Evolutionary conservation across 176 grass and related monocot species (phyloP), one percentile per base, ranked within the genome.

Genomic region (Phoenix roebelenii): DNA sequence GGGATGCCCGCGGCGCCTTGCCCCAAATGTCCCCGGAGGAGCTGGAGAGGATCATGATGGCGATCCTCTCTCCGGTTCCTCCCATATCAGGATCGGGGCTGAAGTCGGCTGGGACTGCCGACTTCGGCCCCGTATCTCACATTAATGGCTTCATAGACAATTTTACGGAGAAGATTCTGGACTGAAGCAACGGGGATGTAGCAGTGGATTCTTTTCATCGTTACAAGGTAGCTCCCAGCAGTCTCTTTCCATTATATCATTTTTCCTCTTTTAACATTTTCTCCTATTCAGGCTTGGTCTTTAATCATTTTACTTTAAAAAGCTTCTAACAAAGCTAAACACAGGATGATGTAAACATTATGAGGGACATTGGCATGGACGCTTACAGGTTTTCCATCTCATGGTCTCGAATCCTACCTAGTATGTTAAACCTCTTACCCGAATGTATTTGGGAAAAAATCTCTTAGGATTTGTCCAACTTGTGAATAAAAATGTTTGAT

Each of bases 161-260:
- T 7, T 65, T 4, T 55, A 48, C 73, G 89, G 82, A 89, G 16
- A 95, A 76, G 53, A 86, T 95, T 76, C 68, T 66, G 49, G 71
- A 95, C 59, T 58, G 76, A 58, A 86, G 82, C 73, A 95, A 83
- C 0, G 90, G 85, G 61, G 85, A 95, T 52, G 48, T 80, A 51
- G 82, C 85, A 19, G 83, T 95, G 58, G 79, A 95, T 55, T 83
- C 82, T 14, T 95, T 89, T 59, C 90, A 89, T 63, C 79, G 66
- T 7, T 95, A 95, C 48, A 77, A 86, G 79, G 85, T 95, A 58
- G 20, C 18, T 19, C 54, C 4, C n/a, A 54, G 20, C 20, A 20
- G 14, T 19, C 17, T 32, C 26, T 67, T 19, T 55, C 3, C 1
- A 49, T 39, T 12, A 22, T 6, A 16, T 50, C n/a, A 20, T 55